Percentiles rank a stretch among this genome's conserved stretches.
Evolutionary conservation across 192 early-diverging fungal genomes (phyloP).

Genomic region (Coemansia umbellata): DNA sequence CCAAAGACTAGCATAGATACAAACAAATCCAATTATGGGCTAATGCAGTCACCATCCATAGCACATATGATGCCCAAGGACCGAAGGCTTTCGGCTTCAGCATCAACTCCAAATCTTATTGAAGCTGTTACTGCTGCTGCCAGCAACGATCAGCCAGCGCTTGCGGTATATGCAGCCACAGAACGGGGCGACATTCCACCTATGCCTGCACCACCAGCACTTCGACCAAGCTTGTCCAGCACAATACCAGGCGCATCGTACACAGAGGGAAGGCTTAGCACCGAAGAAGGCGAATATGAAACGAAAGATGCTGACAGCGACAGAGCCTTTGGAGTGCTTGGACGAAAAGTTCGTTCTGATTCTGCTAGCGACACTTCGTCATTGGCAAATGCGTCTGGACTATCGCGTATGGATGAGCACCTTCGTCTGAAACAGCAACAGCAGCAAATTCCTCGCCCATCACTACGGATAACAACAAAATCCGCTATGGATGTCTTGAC

Average conservation of each 20-base stretch:
- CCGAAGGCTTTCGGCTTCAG: conserved; percentile 43
- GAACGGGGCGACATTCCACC: conserved; percentile 48
- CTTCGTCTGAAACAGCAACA: conserved; percentile 17
- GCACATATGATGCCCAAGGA: conserved; percentile 16
- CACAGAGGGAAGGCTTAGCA: neutral
- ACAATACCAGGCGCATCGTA: neutral
- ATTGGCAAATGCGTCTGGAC: conserved; percentile 2
- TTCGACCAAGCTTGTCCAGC: conserved; percentile 32
- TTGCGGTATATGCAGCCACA: conserved; percentile 41
- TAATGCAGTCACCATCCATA: conserved; percentile 6
- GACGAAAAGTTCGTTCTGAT: conserved; percentile 11
- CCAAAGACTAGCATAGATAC: conserved; percentile 15
- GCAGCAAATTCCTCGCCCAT: conserved; percentile 21
- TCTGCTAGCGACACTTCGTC: conserved; percentile 21
- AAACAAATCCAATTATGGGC: neutral
- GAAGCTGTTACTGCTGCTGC: conserved; percentile 43
- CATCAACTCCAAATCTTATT: conserved; percentile 46
- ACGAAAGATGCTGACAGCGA: neutral
- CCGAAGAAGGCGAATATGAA: conserved; percentile 2
- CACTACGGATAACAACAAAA: conserved; percentile 38
- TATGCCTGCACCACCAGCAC: conserved; percentile 43
- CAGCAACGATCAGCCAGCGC: conserved; percentile 33
- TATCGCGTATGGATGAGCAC: conserved; percentile 25
- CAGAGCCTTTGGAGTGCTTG: neutral
- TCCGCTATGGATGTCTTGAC: conserved; percentile 27